Percentiles rank a stretch among this genome's conserved stretches.
phyloP scores from a whole-genome alignment of 192 early-diverging fungal genomes.

The Entrophospora sp. region DNA sequence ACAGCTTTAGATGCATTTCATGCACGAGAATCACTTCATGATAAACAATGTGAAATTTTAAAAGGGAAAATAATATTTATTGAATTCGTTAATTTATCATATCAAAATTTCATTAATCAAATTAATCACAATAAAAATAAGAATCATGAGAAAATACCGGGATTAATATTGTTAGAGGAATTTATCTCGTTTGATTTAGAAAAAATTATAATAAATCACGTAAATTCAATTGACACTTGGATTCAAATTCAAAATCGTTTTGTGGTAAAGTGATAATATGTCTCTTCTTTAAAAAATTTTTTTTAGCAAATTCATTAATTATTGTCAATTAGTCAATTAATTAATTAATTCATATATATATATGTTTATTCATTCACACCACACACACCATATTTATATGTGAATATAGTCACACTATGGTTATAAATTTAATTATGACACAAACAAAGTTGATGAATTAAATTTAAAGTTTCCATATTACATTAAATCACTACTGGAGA shows the following conservation, averaged over 20 bases:
- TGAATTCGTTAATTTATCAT: slow-evolving; percentile 18
- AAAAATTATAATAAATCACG: neutral
- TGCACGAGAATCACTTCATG: neutral
- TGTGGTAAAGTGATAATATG: neutral
- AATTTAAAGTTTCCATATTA: slow-evolving; percentile 4
- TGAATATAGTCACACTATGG: slow-evolving; percentile 20
- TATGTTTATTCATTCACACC: too few relatives aligned
- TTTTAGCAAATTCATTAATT: neutral
- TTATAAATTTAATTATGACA: slow-evolving; percentile 6
- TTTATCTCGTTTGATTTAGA: slow-evolving; percentile 4
- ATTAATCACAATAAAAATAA: neutral
- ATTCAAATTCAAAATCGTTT: slow-evolving; percentile 4
- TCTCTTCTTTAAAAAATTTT: neutral
- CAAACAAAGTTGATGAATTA: slow-evolving; percentile 5
- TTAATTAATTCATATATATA: too few relatives aligned
- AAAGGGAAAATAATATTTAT: slow-evolving; percentile 6
- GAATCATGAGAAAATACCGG: neutral
- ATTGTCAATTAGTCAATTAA: too few relatives aligned
- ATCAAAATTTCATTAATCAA: slow-evolving; percentile 16
- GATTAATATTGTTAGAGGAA: slow-evolving; percentile 7
- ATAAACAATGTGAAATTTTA: neutral
- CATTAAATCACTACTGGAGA: neutral
- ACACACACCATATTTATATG: too few relatives aligned
- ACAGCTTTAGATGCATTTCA: neutral
- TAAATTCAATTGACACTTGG: slow-evolving; percentile 4